Evolutionary conservation across 2,329 filamentous ascomycete species (phyloP).

Genomic region (Iodosphaeria phyllophila): DNA sequence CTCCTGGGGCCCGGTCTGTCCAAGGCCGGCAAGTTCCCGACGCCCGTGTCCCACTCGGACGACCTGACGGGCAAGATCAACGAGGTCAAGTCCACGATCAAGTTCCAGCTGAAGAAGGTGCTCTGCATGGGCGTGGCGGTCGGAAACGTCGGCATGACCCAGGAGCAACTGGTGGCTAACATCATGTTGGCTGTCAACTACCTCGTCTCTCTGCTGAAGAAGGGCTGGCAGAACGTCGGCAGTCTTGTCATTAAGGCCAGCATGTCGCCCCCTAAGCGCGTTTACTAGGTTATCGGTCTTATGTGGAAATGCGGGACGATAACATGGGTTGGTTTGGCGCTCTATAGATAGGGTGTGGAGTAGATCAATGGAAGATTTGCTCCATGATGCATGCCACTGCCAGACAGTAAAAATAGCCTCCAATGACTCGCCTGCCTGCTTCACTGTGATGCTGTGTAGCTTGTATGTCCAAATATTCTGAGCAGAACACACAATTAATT

Average conservation of each 20-base stretch:
- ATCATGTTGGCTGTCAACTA: slow-evolving; percentile 99
- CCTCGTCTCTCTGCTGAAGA: slow-evolving; percentile 97
- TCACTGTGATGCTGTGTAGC: no score
- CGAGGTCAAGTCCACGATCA: slow-evolving; percentile 99
- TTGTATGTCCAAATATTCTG: no score
- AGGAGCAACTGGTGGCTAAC: slow-evolving; percentile 93
- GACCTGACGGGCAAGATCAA: slow-evolving; percentile 89
- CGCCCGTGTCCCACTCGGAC: slow-evolving; percentile 90
- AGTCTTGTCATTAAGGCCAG: slow-evolving; percentile 99
- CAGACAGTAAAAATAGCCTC: no score
- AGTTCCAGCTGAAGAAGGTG: slow-evolving; percentile 99
- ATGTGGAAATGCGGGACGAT: slow-evolving; percentile 9
- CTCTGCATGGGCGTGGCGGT: slow-evolving; percentile 99
- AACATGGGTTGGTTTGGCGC: no score
- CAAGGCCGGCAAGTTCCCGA: slow-evolving; percentile 99
- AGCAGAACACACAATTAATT: no score
- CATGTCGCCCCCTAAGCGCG: slow-evolving; percentile 96
- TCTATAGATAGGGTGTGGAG: no score
- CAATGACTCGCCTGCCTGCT: no score
- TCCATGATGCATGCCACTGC: no score
- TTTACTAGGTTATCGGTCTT: slow-evolving; percentile 58
- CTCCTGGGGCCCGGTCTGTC: slow-evolving; percentile 96
- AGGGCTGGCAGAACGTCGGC: slow-evolving; percentile 99
- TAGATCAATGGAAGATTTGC: no score
- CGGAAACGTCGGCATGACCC: slow-evolving; percentile 92